A percentile compares a stretch with the other conserved stretches of the same genome.
Evolutionary conservation across 768 basidiomycete species (phyloP).

Genomic region (Leucosporidium yakuticum): DNA sequence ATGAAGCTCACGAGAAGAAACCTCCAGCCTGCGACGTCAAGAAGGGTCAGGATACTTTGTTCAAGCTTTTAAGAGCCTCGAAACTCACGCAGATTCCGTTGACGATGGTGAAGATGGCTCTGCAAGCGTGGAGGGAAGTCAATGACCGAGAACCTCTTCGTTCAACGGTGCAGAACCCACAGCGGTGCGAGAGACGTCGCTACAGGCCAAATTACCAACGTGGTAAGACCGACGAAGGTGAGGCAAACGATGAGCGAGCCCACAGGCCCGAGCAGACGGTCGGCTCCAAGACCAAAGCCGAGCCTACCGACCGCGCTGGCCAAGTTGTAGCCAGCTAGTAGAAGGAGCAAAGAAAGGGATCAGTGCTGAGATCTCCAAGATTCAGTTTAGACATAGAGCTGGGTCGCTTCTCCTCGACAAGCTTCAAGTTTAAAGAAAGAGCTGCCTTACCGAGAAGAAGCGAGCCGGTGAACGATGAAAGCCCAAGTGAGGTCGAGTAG

Average conservation of each 20-base stretch:
- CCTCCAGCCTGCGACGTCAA: too few relatives aligned
- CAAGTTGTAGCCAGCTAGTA: slow-evolving; percentile 37
- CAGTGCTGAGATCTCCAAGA: too few relatives aligned
- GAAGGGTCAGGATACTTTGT: too few relatives aligned
- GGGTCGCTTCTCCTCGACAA: too few relatives aligned
- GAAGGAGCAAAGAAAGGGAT: neutral
- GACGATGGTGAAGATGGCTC: too few relatives aligned
- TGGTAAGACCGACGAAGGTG: slow-evolving; percentile 22
- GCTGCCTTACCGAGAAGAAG: slow-evolving; percentile 24
- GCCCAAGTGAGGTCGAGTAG: slow-evolving; percentile 33
- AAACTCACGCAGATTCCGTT: too few relatives aligned
- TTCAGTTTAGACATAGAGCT: too few relatives aligned
- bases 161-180: neutral
- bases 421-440: neutral
- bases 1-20: too few relatives aligned
- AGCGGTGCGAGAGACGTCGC: slow-evolving; percentile 33
- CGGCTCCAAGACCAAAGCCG: slow-evolving; percentile 33
- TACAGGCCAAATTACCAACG: slow-evolving; percentile 40
- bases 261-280: slow-evolving; percentile 36
- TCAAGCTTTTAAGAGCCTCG: too few relatives aligned
- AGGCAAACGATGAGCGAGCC: slow-evolving; percentile 38
- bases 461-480: slow-evolving; percentile 27
- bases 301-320: slow-evolving; percentile 36
- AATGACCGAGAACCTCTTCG: too few relatives aligned
- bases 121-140: too few relatives aligned